These are phyloP conservation scores for Bonia amplexicaulis DNA, from an alignment of 176 grass and related monocot species.

Conservation along the genomic window DNA sequence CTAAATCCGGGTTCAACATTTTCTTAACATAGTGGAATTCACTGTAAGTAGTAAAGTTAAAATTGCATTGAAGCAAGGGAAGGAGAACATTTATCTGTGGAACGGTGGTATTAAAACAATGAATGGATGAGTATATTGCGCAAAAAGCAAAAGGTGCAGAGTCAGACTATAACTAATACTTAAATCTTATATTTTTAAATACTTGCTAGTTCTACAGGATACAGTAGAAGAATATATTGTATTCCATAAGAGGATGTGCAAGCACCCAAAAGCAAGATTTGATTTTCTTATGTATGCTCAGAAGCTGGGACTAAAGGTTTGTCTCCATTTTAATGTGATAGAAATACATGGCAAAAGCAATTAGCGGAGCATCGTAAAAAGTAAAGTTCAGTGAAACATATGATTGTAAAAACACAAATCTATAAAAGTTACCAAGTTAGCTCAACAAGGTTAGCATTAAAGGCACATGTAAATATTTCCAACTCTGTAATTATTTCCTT, in stretches of 20 bases:
- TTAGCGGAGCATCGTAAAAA: neutral
- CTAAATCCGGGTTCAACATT: neutral
- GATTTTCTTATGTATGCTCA: neutral
- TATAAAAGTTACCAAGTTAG: neutral
- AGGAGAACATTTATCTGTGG: neutral
- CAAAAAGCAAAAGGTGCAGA: neutral
- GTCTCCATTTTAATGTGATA: constrained; percentile 6
- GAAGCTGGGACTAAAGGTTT: neutral
- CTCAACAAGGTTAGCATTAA: neutral
- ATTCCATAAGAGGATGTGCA: neutral
- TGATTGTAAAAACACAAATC: neutral
- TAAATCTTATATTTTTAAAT: neutral
- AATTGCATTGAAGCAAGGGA: neutral
- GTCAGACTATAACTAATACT: neutral
- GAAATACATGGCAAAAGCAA: constrained; percentile 2
- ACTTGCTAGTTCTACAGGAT: neutral
- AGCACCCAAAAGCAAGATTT: neutral
- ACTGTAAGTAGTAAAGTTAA: neutral
- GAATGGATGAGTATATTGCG: neutral
- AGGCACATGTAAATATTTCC: neutral
- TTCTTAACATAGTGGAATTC: neutral
- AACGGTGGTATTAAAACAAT: neutral
- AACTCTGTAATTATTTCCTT: too few relatives aligned
- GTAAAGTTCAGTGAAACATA: neutral
- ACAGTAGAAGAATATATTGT: neutral